Evolutionary conservation across 352 stramenopile genomes (phyloP), one percentile per base, ranked within the genome.

Genomic region (Pythium aquatile): DNA sequence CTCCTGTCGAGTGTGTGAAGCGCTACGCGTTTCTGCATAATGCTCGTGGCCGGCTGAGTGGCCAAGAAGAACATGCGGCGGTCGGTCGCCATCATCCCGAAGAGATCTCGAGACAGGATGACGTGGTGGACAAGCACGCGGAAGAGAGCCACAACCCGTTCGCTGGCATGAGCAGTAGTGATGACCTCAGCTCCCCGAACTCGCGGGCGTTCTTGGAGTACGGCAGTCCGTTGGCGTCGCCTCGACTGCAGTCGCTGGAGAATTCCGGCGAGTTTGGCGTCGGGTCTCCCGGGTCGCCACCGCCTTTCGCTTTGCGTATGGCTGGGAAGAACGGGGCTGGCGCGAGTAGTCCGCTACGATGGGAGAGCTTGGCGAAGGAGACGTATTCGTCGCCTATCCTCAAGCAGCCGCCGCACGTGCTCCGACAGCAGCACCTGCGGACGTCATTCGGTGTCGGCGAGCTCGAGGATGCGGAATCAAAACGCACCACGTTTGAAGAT

Each of bases 1-100:
- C 82, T 20, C 86, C 86, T 1, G 74, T 93, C 26, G 86, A 94
- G 59, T 94, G 86, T 48, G 83, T 90, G 14, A 92, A 91, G 72
- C 82, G 86, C 20, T 94, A 90, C 48, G 86, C 86, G 26, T 74
- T 87, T 54, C 62, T 93, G 47, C 79, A 91, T 60, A 75, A 77
- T 40, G 69, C 68, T n/a, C 55, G 71, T 14, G 69, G 83, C 35
- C 64, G 55, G 55, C 83, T 72, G 49, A 73, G 70, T n/a, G 65
- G 58, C 42, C 67, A 65, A 13, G 58, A 52, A 51, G 64, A 54
- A 9, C 42, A n/a, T 13, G 29, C 35, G 2, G 56, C 35, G 11
- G 49, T 17, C 20, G 30, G 20, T 51, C 61, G 33, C 30, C 30
- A 29, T 57, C 51, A 40, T 5, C 28, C 20, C 32, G 51, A 58